Percentiles rank a stretch among this genome's conserved stretches.
Evolutionary conservation across 441 rosid genomes (phyloP).

Genomic region (Dalechampia spathulata): DNA sequence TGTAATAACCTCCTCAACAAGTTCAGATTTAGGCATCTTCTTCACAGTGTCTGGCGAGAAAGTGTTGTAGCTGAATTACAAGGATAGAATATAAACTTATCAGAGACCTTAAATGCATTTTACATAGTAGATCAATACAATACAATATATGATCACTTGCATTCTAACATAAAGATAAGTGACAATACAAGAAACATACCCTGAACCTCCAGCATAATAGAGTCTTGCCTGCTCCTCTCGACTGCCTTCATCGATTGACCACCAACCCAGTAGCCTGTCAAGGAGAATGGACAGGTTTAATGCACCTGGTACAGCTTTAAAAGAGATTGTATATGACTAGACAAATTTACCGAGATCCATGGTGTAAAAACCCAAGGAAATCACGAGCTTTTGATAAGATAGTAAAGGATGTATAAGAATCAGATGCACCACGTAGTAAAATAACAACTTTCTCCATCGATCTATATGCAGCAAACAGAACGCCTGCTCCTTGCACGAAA

Average conservation of each 20-base stretch:
- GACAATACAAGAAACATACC: constrained; percentile 35
- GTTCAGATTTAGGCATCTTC: constrained; percentile 87
- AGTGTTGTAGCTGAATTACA: constrained; percentile 63
- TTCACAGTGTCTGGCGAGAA: constrained; percentile 82
- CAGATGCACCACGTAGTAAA: constrained; percentile 40
- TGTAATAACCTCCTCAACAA: constrained; percentile 60
- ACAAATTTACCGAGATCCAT: constrained; percentile 74
- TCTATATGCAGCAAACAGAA: constrained; percentile 62
- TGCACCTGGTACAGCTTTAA: no score
- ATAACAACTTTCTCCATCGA: constrained; percentile 59
- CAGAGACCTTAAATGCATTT: no score
- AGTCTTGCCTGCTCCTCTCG: constrained; percentile 84
- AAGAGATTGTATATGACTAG: constrained; percentile 7
- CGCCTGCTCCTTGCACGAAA: constrained; percentile 70
- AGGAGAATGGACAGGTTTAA: constrained; percentile 16
- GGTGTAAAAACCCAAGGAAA: constrained; percentile 71
- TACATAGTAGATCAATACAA: neutral
- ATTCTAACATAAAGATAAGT: neutral
- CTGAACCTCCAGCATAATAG: constrained; percentile 51
- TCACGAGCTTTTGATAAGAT: constrained; percentile 60
- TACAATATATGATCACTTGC: no score
- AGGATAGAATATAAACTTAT: constrained; percentile 5
- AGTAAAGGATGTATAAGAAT: constrained; percentile 44
- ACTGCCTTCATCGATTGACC: constrained; percentile 98
- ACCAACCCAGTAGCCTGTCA: constrained; percentile 87